These are phyloP conservation scores for Apophysomyces variabilis DNA, from an alignment of 371 early-diverging fungal genomes.

Conservation along the genomic window DNA sequence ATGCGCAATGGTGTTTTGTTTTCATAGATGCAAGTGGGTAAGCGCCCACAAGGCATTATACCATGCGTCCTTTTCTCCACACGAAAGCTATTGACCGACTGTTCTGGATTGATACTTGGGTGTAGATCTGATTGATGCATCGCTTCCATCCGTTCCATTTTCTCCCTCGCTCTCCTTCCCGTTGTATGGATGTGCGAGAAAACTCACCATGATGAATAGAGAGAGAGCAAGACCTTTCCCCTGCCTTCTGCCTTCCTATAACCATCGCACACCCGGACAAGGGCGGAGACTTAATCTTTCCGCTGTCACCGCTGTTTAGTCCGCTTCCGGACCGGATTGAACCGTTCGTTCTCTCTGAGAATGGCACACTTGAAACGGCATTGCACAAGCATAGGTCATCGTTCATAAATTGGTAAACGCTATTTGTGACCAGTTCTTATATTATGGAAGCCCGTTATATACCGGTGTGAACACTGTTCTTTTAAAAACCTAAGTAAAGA, in stretches of 20 bases:
- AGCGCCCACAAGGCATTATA: neutral
- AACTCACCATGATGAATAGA: conserved; percentile 11
- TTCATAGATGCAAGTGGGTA: no score
- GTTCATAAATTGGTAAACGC: no score
- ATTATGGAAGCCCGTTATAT: no score
- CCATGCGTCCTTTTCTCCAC: neutral
- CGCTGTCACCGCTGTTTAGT: neutral
- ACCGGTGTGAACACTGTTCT: no score
- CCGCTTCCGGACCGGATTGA: neutral
- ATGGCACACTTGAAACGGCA: neutral
- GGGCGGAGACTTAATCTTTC: neutral
- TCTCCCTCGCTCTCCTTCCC: neutral
- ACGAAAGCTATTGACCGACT: neutral
- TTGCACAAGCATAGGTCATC: neutral
- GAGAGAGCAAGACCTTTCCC: conserved; percentile 11
- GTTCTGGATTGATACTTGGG: neutral
- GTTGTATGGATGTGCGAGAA: conserved; percentile 1
- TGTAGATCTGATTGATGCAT: neutral
- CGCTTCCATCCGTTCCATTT: conserved; percentile 1
- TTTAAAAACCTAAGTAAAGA: neutral
- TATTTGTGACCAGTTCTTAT: no score
- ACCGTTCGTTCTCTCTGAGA: no score
- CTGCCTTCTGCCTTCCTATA: neutral
- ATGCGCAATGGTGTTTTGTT: no score
- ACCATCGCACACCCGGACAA: neutral